These are phyloP conservation scores for Magnusiomyces fungicola DNA, from an alignment of 1,139 yeast species.

Conservation along the genomic window DNA sequence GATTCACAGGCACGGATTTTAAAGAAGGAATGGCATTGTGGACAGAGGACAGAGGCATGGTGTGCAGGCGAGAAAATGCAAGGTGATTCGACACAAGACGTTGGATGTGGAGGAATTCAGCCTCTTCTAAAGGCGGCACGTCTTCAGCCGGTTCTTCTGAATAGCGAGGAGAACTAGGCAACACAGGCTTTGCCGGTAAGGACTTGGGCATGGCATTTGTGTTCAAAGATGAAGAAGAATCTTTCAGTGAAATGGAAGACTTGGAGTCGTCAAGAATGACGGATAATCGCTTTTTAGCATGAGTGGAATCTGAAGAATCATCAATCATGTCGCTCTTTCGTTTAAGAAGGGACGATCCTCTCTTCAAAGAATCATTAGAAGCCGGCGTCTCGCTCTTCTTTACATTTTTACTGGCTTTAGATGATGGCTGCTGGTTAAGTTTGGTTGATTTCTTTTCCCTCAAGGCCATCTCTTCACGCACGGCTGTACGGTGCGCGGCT, in stretches of 20 bases:
- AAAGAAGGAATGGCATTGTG: constrained; percentile 40
- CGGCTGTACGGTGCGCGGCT: not conserved
- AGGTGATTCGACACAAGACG: constrained; percentile 63
- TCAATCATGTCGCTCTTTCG: not conserved
- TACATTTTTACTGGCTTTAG: not conserved
- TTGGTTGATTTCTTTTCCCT: not conserved
- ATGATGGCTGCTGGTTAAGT: not conserved
- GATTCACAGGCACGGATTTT: constrained; percentile 21
- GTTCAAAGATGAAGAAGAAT: not conserved
- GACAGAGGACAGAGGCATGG: constrained; percentile 71
- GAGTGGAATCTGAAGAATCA: not conserved
- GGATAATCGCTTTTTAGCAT: not conserved
- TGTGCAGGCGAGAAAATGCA: constrained; percentile 82
- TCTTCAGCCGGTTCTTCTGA: not conserved
- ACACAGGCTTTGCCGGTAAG: not conserved
- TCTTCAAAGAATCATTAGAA: not conserved
- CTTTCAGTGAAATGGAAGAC: not conserved
- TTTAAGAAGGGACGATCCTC: no score
- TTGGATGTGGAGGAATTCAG: not conserved
- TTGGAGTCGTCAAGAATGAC: not conserved
- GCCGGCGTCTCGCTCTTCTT: not conserved
- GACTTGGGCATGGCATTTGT: not conserved
- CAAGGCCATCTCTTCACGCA: not conserved
- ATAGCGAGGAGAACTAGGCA: not conserved
- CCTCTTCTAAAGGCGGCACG: not conserved